These are phyloP conservation scores for Hygrophorus pudorinus DNA, from an alignment of 768 basidiomycete genomes.

Conservation along the genomic window DNA sequence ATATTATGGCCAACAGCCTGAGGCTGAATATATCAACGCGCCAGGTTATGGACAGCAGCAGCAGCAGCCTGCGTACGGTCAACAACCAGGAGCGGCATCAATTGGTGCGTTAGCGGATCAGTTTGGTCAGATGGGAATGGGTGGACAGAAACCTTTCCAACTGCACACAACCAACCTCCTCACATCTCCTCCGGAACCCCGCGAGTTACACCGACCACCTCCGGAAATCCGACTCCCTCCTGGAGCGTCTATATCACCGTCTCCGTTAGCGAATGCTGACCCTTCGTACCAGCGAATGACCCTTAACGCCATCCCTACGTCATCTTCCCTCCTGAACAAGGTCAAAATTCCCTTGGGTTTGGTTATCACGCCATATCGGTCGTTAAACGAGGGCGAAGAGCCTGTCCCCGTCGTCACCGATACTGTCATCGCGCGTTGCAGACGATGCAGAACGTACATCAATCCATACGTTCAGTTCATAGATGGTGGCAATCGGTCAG, in stretches of 20 bases:
- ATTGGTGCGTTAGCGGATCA: slow-evolving; percentile 70
- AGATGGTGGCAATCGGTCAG: slow-evolving; percentile 87
- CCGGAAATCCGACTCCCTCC: slow-evolving; percentile 88
- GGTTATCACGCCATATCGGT: slow-evolving; percentile 84
- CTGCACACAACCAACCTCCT: slow-evolving; percentile 87
- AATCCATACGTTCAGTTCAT: slow-evolving; percentile 97
- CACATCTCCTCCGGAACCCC: slow-evolving; percentile 86
- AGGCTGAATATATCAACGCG: slow-evolving; percentile 38
- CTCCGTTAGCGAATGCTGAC: slow-evolving; percentile 76
- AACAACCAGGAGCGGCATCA: slow-evolving; percentile 29
- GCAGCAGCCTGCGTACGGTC: slow-evolving; percentile 29
- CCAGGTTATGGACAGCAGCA: slow-evolving; percentile 12
- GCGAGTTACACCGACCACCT: slow-evolving; percentile 68
- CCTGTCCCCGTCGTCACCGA: slow-evolving; percentile 87
- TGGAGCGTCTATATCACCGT: slow-evolving; percentile 68
- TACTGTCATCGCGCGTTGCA: slow-evolving; percentile 91
- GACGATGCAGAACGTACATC: slow-evolving; percentile 94
- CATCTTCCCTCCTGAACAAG: slow-evolving; percentile 78
- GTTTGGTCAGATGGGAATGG: slow-evolving; percentile 84
- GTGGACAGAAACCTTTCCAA: slow-evolving; percentile 65
- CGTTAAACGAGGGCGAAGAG: slow-evolving; percentile 73
- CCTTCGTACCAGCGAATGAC: slow-evolving; percentile 88
- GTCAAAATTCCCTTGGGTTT: slow-evolving; percentile 85
- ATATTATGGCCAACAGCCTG: slow-evolving; percentile 33
- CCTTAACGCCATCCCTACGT: slow-evolving; percentile 86